Evolutionary conservation across 2,329 filamentous ascomycete genomes (phyloP).

Genomic region (Phyllachora maydis): DNA sequence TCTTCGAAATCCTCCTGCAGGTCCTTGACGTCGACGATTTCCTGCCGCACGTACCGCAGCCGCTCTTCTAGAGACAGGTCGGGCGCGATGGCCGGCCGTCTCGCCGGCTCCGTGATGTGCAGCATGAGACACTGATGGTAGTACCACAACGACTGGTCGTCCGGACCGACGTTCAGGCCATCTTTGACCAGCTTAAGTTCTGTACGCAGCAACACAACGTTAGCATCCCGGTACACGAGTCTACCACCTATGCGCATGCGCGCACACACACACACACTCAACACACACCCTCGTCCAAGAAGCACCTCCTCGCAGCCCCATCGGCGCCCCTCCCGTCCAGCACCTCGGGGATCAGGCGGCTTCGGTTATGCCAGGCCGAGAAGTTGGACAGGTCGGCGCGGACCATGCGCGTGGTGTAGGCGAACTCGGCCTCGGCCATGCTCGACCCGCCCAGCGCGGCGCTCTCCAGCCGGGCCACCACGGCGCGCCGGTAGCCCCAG

Average conservation of each 20-base stretch:
- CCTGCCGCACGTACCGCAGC: constrained; percentile 40
- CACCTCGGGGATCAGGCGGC: constrained; percentile 59
- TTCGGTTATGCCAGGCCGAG: constrained; percentile 87
- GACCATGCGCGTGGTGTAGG: constrained; percentile 83
- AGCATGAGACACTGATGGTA: constrained; percentile 81
- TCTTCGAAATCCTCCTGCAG: constrained; percentile 36
- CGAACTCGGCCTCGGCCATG: constrained; percentile 64
- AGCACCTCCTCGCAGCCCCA: constrained; percentile 36
- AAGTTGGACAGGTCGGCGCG: constrained; percentile 77
- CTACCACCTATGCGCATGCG: too few species aligned
- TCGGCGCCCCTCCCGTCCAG: constrained; percentile 50
- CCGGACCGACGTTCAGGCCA: constrained; percentile 72
- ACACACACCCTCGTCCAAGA: constrained; percentile 47
- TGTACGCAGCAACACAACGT: too few species aligned
- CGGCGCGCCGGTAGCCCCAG: constrained; percentile 73
- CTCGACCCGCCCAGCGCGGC: constrained; percentile 26
- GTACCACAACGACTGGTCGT: constrained; percentile 93
- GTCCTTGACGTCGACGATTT: constrained; percentile 55
- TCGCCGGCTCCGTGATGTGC: constrained; percentile 32
- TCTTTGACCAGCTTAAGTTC: constrained; percentile 60
- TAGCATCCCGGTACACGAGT: too few species aligned
- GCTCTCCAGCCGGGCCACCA: constrained; percentile 58
- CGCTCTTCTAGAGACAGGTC: constrained; percentile 41
- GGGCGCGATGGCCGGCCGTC: constrained; percentile 38
- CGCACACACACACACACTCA: too few species aligned